phyloP scores from a whole-genome alignment of 2,329 filamentous ascomycete genomes.

The Nemania bipapillata region DNA sequence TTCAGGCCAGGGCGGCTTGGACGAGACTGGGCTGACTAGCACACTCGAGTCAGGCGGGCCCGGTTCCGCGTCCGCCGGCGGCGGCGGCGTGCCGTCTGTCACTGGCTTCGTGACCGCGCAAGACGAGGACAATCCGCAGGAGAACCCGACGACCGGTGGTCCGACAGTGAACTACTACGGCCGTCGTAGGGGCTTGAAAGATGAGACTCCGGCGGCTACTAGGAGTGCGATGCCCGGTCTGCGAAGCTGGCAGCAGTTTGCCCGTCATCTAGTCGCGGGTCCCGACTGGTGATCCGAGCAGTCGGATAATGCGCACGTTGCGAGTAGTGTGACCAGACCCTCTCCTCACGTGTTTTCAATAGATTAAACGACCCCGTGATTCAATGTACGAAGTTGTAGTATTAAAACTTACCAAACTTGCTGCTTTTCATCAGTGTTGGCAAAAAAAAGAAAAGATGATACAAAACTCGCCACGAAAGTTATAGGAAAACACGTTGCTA shows the following conservation, averaged over 20 bases:
- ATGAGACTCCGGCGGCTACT: conserved; percentile 2
- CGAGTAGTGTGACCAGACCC: background rate
- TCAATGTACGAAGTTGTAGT: background rate
- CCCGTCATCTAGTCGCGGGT: conserved; percentile 26
- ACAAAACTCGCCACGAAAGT: background rate
- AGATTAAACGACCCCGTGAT: background rate
- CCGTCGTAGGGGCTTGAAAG: conserved; percentile 21
- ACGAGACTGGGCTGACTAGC: conserved; percentile 14
- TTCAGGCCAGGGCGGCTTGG: conserved; percentile 25
- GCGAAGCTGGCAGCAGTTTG: conserved; percentile 28
- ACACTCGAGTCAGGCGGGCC: conserved; percentile 5
- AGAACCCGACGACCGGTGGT: background rate
- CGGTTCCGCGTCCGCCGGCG: conserved; percentile 25
- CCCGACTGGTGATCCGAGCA: conserved; percentile 7
- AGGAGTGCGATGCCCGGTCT: conserved; percentile 13
- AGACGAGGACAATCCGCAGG: background rate
- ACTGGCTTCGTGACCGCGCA: conserved; percentile 12
- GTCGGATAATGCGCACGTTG: background rate
- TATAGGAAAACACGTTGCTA: background rate
- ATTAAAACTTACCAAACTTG: conserved; percentile 2
- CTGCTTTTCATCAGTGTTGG: too few relatives aligned
- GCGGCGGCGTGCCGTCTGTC: conserved; percentile 22
- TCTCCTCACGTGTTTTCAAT: background rate
- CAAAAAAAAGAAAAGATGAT: too few relatives aligned
- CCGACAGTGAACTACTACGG: conserved; percentile 13